Conservation (phyloP, 1,284 basidiomycete species). For the Cryptococcus jaspeensis region DNA sequence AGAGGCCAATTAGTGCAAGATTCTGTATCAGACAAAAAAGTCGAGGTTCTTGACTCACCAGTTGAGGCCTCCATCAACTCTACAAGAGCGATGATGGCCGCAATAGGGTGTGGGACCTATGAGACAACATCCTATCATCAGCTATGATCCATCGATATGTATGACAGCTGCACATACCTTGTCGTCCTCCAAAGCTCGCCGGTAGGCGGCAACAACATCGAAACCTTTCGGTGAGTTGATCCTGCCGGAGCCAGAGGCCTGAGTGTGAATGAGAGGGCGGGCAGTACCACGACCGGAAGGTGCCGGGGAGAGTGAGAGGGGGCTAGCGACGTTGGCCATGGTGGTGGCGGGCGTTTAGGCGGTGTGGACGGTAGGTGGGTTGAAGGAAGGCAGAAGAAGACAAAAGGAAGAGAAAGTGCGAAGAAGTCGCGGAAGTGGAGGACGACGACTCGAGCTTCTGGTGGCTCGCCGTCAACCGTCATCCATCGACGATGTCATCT, state of each 20-base stretch:
- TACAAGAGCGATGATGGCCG: conserved; percentile 51
- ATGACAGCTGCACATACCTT: conserved; percentile 30
- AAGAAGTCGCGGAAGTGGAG: conserved; percentile 1
- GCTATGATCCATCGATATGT: not conserved
- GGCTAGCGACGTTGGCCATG: conserved; percentile 14
- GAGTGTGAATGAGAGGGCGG: conserved; percentile 1
- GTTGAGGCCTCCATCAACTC: conserved; percentile 50
- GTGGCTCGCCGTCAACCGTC: not conserved
- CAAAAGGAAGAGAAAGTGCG: conserved; percentile 1
- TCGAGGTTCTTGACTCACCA: conserved; percentile 25
- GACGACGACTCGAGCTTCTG: not conserved
- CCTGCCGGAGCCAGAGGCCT: not conserved
- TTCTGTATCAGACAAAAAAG: not conserved
- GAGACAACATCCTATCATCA: conserved; percentile 2
- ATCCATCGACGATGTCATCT: not conserved
- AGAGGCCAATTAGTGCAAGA: not conserved
- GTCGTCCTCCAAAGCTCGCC: conserved; percentile 41
- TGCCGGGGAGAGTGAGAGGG: conserved; percentile 16
- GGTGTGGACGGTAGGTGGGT: not conserved
- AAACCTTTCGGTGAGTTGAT: conserved; percentile 23
- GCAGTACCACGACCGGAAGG: conserved; percentile 5
- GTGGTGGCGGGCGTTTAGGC: not conserved
- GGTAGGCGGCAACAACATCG: conserved; percentile 47
- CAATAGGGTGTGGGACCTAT: conserved; percentile 49
- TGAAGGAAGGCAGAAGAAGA: not conserved